Percentiles rank a stretch among this genome's conserved stretches.
Evolutionary conservation across 2,329 filamentous ascomycete species (phyloP).

Genomic region (Metarhizium brunneum): DNA sequence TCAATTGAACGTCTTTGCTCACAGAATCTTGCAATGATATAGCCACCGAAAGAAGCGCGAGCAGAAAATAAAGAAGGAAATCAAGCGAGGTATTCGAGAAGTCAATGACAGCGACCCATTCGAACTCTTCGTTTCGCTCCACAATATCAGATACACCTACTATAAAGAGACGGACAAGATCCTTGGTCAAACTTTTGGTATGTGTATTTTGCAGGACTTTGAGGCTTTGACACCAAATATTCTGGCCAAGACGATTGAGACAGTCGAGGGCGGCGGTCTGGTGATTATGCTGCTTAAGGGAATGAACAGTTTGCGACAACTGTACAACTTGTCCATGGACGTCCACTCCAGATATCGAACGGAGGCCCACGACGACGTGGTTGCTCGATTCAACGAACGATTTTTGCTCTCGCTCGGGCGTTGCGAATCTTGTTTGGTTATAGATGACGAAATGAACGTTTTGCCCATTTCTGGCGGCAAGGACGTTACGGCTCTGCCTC

Average conservation of each 20-base stretch:
- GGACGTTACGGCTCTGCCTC: slow-evolving; percentile 72
- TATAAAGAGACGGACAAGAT: slow-evolving; percentile 99
- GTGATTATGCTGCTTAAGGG: slow-evolving; percentile 88
- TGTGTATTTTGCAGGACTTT: slow-evolving; percentile 97
- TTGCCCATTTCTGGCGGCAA: slow-evolving; percentile 94
- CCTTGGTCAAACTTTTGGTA: slow-evolving; percentile 92
- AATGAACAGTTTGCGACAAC: slow-evolving; percentile 93
- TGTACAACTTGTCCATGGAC: slow-evolving; percentile 96
- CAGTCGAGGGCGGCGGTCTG: slow-evolving; percentile 89
- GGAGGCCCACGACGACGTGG: slow-evolving; percentile 90
- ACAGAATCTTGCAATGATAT: neutral
- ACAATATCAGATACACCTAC: slow-evolving; percentile 97
- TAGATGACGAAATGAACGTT: slow-evolving; percentile 96
- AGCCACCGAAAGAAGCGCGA: slow-evolving; percentile 97
- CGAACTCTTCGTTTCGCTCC: slow-evolving; percentile 90
- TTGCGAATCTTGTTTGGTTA: slow-evolving; percentile 88
- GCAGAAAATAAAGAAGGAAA: slow-evolving; percentile 95
- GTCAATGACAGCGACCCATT: slow-evolving; percentile 90
- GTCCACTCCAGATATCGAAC: slow-evolving; percentile 94
- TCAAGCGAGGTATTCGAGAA: slow-evolving; percentile 89
- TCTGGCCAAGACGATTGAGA: slow-evolving; percentile 89
- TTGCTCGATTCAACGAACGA: slow-evolving; percentile 93
- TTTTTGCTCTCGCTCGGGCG: slow-evolving; percentile 94
- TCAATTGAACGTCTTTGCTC: neutral
- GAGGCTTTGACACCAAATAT: slow-evolving; percentile 97